Percentiles rank a stretch among this genome's conserved stretches.
phyloP scores from a whole-genome alignment of 2,329 filamentous ascomycete genomes.

The Fusarium agapanthi region DNA sequence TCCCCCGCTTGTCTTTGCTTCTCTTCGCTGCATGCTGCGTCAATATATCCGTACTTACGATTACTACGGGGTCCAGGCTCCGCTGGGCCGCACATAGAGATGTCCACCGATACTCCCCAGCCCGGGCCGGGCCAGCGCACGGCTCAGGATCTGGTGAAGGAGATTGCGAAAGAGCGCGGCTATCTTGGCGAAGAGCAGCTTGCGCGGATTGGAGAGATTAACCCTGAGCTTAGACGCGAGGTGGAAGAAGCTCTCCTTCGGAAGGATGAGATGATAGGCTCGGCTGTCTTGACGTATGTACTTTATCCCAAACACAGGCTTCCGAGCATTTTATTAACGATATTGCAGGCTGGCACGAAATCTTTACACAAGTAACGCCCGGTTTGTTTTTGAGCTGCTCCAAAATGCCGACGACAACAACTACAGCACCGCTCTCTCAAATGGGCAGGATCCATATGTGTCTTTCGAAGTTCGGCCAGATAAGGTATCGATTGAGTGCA shows the following conservation, averaged over 20 bases:
- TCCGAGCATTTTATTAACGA: background rate
- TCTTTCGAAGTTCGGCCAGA: conserved; percentile 49
- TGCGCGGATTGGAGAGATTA: conserved; percentile 21
- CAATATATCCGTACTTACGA: background rate
- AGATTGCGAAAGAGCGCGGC: conserved; percentile 36
- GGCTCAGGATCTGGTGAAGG: conserved; percentile 28
- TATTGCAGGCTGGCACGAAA: conserved; percentile 51
- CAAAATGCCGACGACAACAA: conserved; percentile 64
- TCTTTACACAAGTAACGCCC: conserved; percentile 53
- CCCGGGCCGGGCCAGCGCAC: background rate
- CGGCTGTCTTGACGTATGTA: conserved; percentile 36
- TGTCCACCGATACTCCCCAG: background rate
- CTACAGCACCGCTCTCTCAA: conserved; percentile 43
- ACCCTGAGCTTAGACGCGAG: conserved; percentile 25
- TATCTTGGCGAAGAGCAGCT: conserved; percentile 36
- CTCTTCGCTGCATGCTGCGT: background rate
- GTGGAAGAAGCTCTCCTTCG: conserved; percentile 36
- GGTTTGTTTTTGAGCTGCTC: conserved; percentile 62
- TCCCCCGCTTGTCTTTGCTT: background rate
- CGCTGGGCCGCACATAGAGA: background rate
- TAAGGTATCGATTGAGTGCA: conserved; percentile 57
- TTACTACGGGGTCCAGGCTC: background rate
- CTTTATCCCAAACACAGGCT: background rate
- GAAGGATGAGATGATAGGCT: conserved; percentile 38
- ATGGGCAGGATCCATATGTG: conserved; percentile 42